Base-by-base conservation (phyloP, 2,329 filamentous ascomycete genomes). In the Pseudogymnoascus sp. region DNA sequence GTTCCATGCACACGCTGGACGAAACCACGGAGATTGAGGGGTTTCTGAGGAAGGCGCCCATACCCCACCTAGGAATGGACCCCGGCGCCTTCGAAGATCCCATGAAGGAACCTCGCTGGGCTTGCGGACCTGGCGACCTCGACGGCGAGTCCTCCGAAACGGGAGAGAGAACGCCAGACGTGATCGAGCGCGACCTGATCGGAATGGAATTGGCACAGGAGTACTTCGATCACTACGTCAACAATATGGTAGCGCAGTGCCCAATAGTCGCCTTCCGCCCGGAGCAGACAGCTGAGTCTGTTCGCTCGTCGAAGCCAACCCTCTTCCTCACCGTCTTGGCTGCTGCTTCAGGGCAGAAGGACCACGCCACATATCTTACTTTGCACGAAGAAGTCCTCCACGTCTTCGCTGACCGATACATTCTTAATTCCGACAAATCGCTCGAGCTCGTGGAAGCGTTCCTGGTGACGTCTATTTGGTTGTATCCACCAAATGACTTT, bases 301-400 rank as follows among this genome's bases (percentile, higher is more conserved):
- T 88, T 49, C 79, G 85, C 60, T 73, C 73, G 62, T 74, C 77
- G 1, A 85, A 82, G 69, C 88, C 88, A 1, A 78, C 83, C 1
- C 77, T 91, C 7, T 91, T 91, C 68, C 77, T 89, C n/a, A 79
- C 88, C 22, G 75, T 90, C 66, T 82, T 91, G 75, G 82, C 86
- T 0, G 85, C 84, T 2, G 81, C 86, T 2, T 80, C 85, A 4
- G 83, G 82, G 2, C 76, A 78, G 22, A 77, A 79, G 2, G 70
- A 71, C 70, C 64, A 68, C 11, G 70, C 73, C 2, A 67, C 80
- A 7, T 77, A 77, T 33, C 72, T 71, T 2, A 68, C 69, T 14
- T 72, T 81, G 11, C 78, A 79, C 65, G 73, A 72, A 12, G 78
- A 81, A 64, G 70, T 79, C 28, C 68, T 81, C 11, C 72, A 73